These are phyloP conservation scores for Dictyophora rubrovolvata DNA, from an alignment of 768 basidiomycete genomes.

Conservation along the genomic window DNA sequence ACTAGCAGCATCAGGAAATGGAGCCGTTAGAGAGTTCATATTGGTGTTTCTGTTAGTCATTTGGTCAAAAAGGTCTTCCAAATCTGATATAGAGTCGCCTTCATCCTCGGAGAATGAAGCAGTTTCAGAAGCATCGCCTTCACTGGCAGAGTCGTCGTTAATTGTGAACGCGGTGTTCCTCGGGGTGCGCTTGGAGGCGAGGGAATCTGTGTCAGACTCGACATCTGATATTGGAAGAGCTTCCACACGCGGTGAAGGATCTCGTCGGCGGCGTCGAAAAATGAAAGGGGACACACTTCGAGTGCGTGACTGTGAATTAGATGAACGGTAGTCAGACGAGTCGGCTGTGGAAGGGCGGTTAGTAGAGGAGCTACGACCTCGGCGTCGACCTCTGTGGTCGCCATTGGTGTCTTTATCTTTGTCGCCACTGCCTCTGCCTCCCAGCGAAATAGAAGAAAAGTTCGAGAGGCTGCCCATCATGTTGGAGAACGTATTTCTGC, in stretches of 20 bases:
- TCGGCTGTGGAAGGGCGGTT: slow-evolving; percentile 30
- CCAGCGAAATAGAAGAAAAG: slow-evolving; percentile 44
- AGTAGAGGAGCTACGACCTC: slow-evolving; percentile 29
- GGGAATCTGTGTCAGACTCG: slow-evolving; percentile 40
- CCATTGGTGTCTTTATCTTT: slow-evolving; percentile 19
- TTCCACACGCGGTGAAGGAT: slow-evolving; percentile 38
- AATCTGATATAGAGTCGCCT: slow-evolving; percentile 25
- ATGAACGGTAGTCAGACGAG: slow-evolving; percentile 22
- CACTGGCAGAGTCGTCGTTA: slow-evolving; percentile 51
- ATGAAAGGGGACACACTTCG: slow-evolving; percentile 77
- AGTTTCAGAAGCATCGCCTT: slow-evolving; percentile 46
- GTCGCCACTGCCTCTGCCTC: slow-evolving; percentile 17
- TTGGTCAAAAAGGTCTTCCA: slow-evolving; percentile 52
- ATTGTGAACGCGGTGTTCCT: slow-evolving; percentile 27
- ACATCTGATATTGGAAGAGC: slow-evolving; percentile 57
- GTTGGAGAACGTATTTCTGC: slow-evolving; percentile 51
- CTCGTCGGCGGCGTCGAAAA: slow-evolving; percentile 53
- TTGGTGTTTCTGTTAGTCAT: slow-evolving; percentile 85
- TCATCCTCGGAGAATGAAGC: slow-evolving; percentile 45
- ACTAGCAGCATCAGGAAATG: slow-evolving; percentile 28
- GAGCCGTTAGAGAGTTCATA: slow-evolving; percentile 52
- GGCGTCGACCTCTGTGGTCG: slow-evolving; percentile 44
- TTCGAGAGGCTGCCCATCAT: slow-evolving; percentile 66
- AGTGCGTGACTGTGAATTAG: slow-evolving; percentile 38
- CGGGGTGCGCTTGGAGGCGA: slow-evolving; percentile 29